Evolutionary conservation across 345 rosid species (phyloP).

Genomic region (Aquilaria malaccensis): DNA sequence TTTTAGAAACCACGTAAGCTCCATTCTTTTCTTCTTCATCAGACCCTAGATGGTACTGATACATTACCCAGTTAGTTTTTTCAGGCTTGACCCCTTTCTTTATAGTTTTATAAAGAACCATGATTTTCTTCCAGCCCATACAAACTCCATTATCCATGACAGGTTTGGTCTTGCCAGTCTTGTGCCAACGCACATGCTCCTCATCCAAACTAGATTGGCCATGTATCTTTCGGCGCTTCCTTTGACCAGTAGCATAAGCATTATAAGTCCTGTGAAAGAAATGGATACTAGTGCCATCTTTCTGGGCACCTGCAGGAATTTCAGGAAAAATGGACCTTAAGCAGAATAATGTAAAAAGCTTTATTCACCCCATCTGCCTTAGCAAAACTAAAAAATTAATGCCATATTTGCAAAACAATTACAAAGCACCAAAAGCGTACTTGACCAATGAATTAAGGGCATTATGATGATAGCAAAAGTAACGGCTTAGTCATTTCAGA

Average conservation of each 20-base stretch:
- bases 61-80: constrained; percentile 83
- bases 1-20: constrained; percentile 71
- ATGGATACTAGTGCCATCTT: constrained; percentile 74
- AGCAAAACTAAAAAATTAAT: no score
- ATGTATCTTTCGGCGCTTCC: constrained; percentile 86
- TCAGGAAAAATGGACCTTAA: neutral
- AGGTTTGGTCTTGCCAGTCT: constrained; percentile 83
- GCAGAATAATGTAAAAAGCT: no score
- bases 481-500: no score
- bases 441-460: no score
- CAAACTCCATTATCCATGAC: constrained; percentile 52
- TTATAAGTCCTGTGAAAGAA: constrained; percentile 73
- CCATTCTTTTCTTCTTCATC: constrained; percentile 66
- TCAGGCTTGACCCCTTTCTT: constrained; percentile 63
- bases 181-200: constrained; percentile 92
- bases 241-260: constrained; percentile 86
- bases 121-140: constrained; percentile 78
- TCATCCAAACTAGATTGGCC: constrained; percentile 25
- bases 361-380: no score
- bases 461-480: no score
- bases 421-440: no score
- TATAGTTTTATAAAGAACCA: constrained; percentile 83
- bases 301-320: constrained; percentile 56
- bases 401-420: no score
- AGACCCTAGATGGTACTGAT: constrained; percentile 82